Evolutionary conservation across 2,329 filamentous ascomycete species (phyloP).

Genomic region (Chaetoscypha palmicola): DNA sequence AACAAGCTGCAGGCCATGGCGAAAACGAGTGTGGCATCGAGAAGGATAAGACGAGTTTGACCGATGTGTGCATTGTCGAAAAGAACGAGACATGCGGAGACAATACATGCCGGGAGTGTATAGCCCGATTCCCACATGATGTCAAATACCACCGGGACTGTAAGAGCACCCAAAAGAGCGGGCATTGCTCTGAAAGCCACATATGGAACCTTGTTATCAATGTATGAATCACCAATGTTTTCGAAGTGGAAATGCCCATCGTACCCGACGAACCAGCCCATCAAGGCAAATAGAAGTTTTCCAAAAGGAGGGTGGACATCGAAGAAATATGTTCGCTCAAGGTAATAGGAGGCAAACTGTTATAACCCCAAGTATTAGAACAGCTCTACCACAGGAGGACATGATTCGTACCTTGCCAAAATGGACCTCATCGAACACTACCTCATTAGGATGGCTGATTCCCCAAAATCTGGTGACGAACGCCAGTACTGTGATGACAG

Average conservation of each 20-base stretch:
- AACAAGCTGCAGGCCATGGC: slow-evolving; percentile 94
- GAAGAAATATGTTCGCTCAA: slow-evolving; percentile 98
- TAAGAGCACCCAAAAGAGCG: slow-evolving; percentile 83
- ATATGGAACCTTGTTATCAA: slow-evolving; percentile 94
- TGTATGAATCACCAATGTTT: slow-evolving; percentile 98
- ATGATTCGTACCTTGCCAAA: slow-evolving; percentile 80
- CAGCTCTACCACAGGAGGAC: neutral
- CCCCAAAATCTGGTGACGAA: slow-evolving; percentile 94
- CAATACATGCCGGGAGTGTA: slow-evolving; percentile 82
- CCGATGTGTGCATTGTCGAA: slow-evolving; percentile 98
- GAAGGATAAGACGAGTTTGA: slow-evolving; percentile 87
- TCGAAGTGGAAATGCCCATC: slow-evolving; percentile 97
- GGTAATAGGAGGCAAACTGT: slow-evolving; percentile 72
- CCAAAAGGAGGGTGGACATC: slow-evolving; percentile 97
- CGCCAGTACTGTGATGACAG: slow-evolving; percentile 71
- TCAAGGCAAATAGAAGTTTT: slow-evolving; percentile 94
- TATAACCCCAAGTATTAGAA: slow-evolving; percentile 13
- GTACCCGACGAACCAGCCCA: slow-evolving; percentile 96
- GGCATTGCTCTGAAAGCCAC: slow-evolving; percentile 92
- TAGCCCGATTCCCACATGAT: slow-evolving; percentile 99
- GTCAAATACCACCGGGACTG: slow-evolving; percentile 86
- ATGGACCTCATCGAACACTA: slow-evolving; percentile 98
- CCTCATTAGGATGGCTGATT: slow-evolving; percentile 89
- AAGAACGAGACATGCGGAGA: slow-evolving; percentile 79
- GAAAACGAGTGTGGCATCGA: slow-evolving; percentile 89